Percentiles rank a stretch among this genome's conserved stretches.
Evolutionary conservation across 495 filamentous ascomycete species (phyloP).

Genomic region (Penicillium desertorum): DNA sequence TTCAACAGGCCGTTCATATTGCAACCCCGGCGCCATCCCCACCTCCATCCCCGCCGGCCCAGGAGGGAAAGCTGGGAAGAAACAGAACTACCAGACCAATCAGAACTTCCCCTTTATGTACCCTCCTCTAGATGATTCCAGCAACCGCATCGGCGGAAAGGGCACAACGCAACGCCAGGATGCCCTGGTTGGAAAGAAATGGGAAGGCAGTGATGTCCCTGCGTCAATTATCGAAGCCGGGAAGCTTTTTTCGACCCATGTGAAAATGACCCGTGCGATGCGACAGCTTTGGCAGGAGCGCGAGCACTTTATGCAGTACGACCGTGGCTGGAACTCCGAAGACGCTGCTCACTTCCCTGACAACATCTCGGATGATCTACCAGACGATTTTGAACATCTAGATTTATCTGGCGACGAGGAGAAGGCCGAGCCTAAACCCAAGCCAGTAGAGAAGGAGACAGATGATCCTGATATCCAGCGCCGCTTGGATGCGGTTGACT

Average conservation of each 20-base stretch:
- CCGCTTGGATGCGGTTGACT: conserved; percentile 71
- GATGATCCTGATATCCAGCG: conserved; percentile 56
- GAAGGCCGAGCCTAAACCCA: conserved; percentile 27
- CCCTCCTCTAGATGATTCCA: conserved; percentile 79
- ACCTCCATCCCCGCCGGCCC: conserved; percentile 81
- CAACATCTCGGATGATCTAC: conserved; percentile 46
- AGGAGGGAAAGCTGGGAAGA: conserved; percentile 92
- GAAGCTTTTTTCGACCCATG: conserved; percentile 81
- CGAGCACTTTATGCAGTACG: conserved; percentile 84
- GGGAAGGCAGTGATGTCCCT: conserved; percentile 89
- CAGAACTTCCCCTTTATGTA: conserved; percentile 98
- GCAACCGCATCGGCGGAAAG: conserved; percentile 84
- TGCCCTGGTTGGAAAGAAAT: conserved; percentile 70
- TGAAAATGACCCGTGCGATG: conserved; percentile 86
- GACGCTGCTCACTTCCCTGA: conserved; percentile 37
- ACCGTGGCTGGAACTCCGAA: conserved; percentile 78
- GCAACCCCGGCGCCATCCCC: conserved; percentile 97
- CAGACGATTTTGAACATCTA: conserved; percentile 28
- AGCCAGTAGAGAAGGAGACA: conserved; percentile 50
- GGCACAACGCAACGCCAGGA: conserved; percentile 75
- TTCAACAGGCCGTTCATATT: conserved; percentile 95
- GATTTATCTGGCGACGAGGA: conserved; percentile 31
- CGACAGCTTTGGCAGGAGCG: conserved; percentile 93
- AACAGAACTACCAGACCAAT: conserved; percentile 99
- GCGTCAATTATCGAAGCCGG: conserved; percentile 95